Conservation (phyloP, 2,329 filamentous ascomycete genomes). For the Diplodia sapinea region DNA sequence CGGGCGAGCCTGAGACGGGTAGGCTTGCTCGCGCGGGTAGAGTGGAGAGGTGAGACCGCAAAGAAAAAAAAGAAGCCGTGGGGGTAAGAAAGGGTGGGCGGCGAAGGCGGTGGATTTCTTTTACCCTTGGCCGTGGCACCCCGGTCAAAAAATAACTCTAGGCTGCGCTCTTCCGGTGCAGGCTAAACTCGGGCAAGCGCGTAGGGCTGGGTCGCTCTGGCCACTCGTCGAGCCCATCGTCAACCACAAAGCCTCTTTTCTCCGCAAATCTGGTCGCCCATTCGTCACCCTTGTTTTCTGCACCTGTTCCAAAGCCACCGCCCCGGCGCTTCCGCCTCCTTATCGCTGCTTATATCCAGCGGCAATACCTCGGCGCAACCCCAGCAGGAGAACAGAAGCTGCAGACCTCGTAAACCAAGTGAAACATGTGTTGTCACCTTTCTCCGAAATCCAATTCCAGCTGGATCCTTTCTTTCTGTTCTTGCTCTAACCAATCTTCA, state of each 20-base stretch:
- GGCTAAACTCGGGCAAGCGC: conserved; percentile 24
- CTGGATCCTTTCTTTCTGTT: not conserved
- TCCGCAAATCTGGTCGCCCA: conserved; percentile 17
- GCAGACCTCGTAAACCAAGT: not conserved
- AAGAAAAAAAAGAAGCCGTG: conserved; percentile 5
- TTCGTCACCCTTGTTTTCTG: conserved; percentile 17
- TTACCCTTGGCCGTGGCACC: conserved; percentile 1
- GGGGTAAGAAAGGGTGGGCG: conserved; percentile 16
- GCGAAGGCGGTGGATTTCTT: conserved; percentile 26
- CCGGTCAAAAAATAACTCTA: conserved; percentile 25
- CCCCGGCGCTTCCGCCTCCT: not conserved
- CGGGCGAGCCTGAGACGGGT: conserved; percentile 10
- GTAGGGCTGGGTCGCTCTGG: conserved; percentile 23
- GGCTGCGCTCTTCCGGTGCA: conserved; percentile 13
- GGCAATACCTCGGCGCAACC: not conserved
- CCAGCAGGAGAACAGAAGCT: not conserved
- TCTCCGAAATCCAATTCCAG: not conserved
- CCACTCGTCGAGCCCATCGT: conserved; percentile 4
- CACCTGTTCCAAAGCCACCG: not conserved
- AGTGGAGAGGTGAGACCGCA: conserved; percentile 18
- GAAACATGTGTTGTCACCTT: not conserved
- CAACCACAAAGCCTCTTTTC: conserved; percentile 9
- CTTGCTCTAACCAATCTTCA: not conserved
- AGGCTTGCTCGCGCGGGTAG: conserved; percentile 9
- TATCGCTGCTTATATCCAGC: not conserved